Evolutionary conservation across 2,329 filamentous ascomycete species (phyloP).

Genomic region (Dactylonectria estremocensis): DNA sequence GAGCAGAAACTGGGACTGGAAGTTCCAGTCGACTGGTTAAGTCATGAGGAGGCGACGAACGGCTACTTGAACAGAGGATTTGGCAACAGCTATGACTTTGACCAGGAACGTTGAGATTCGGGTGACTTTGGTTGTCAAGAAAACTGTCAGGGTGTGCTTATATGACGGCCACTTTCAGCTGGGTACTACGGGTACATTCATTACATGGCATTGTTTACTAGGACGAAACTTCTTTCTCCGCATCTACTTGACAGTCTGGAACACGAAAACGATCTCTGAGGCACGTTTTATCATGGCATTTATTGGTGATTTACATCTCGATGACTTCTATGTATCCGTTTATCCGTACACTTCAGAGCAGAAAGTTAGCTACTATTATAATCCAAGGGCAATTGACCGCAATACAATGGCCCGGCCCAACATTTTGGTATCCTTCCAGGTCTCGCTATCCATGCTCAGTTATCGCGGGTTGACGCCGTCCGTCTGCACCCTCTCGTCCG

Average conservation of each 20-base stretch:
- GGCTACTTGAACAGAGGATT: constrained; percentile 70
- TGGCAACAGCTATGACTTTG: constrained; percentile 75
- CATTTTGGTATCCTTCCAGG: constrained; percentile 6
- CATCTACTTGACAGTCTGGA: background rate
- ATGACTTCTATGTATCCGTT: constrained; percentile 10
- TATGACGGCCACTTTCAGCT: too few relatives aligned
- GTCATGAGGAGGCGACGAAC: constrained; percentile 57
- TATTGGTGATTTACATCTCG: constrained; percentile 1
- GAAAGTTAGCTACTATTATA: constrained; percentile 5
- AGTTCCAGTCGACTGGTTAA: constrained; percentile 66
- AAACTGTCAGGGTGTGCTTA: background rate
- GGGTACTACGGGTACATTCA: too few relatives aligned
- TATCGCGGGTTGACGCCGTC: constrained; percentile 14
- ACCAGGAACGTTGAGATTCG: constrained; percentile 56
- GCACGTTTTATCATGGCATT: background rate
- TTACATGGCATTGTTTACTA: background rate
- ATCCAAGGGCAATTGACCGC: constrained; percentile 6
- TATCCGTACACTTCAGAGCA: constrained; percentile 4
- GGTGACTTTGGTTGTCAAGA: too few relatives aligned
- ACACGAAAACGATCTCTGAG: background rate
- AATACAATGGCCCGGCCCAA: background rate
- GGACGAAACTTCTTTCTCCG: background rate
- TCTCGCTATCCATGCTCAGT: constrained; percentile 5
- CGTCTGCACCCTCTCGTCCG: too few relatives aligned
- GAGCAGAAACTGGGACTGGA: constrained; percentile 58